Conservation (phyloP, 2,329 filamentous ascomycete genomes). For the Apiospora malaysiana region DNA sequence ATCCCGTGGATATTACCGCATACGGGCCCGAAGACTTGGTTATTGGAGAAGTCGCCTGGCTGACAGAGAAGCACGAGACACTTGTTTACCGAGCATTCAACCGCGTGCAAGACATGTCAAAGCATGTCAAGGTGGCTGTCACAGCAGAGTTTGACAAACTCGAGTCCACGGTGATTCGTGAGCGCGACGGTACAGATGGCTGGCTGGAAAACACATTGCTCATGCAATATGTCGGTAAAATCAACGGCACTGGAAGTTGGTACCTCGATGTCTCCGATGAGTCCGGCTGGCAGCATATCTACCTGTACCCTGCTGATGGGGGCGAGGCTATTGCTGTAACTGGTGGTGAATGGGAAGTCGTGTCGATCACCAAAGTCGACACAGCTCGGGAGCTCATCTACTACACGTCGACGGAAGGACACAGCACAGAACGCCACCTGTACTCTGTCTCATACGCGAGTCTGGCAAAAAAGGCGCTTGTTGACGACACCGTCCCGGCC, state of each 20-base stretch:
- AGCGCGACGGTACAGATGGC: conserved; percentile 63
- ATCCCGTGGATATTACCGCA: conserved; percentile 57
- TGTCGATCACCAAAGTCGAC: conserved; percentile 64
- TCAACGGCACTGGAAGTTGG: conserved; percentile 51
- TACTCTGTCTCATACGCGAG: conserved; percentile 68
- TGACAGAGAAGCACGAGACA: conserved; percentile 64
- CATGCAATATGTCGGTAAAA: conserved; percentile 59
- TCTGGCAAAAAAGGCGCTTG: conserved; percentile 61
- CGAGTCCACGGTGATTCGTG: conserved; percentile 53
- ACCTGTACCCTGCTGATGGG: conserved; percentile 64
- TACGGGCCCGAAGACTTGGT: conserved; percentile 67
- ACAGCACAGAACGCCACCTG: conserved; percentile 71
- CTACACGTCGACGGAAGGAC: conserved; percentile 68
- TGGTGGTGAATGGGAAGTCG: conserved; percentile 69
- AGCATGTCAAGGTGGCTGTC: conserved; percentile 64
- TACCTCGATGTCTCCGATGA: conserved; percentile 73
- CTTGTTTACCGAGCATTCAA: conserved; percentile 72
- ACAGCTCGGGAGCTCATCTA: conserved; percentile 61
- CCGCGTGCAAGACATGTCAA: conserved; percentile 70
- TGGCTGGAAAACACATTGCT: conserved; percentile 67
- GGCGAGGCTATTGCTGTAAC: conserved; percentile 64
- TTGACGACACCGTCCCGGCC: conserved; percentile 63
- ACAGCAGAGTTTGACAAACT: conserved; percentile 41
- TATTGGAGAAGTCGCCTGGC: conserved; percentile 72
- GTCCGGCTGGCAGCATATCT: conserved; percentile 70